Conservation (phyloP, 257 asterid genomes). For the Anisodus acutangulus region DNA sequence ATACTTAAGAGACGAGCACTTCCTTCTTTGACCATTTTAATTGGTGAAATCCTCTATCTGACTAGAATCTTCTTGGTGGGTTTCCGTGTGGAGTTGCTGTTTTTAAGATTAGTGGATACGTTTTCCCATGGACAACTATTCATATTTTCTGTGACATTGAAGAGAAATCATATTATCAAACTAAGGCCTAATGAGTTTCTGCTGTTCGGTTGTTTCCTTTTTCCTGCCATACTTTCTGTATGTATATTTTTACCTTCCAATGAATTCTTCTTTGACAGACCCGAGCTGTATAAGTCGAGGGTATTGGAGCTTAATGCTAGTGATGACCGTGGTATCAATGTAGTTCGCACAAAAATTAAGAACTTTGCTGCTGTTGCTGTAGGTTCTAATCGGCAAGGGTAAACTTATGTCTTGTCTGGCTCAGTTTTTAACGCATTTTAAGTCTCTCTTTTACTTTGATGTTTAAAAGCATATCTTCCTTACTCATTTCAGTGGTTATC, state of each 20-base stretch:
- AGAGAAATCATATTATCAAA: neutral
- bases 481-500: constrained; percentile 67
- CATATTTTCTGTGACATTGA: neutral
- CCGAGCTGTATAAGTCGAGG: constrained; percentile 87
- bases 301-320: constrained; percentile 99
- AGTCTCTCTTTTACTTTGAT: neutral
- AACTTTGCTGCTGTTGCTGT: constrained; percentile 97
- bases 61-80: neutral
- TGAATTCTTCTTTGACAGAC: constrained; percentile 49
- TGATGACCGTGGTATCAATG: constrained; percentile 98
- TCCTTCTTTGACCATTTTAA: neutral
- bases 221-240: neutral
- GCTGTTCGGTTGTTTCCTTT: neutral
- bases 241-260: constrained; percentile 15
- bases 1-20: neutral
- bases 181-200: neutral
- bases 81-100: neutral
- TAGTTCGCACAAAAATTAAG: constrained; percentile 95
- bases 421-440: neutral
- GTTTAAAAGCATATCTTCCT: constrained; percentile 29
- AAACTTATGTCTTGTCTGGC: constrained; percentile 22
- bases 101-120: neutral
- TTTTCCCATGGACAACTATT: neutral
- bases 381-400: constrained; percentile 78
- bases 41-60: constrained; percentile 1